Evolutionary conservation across 176 grass and related monocot genomes (phyloP).

Genomic region (Triticum dicoccoides): DNA sequence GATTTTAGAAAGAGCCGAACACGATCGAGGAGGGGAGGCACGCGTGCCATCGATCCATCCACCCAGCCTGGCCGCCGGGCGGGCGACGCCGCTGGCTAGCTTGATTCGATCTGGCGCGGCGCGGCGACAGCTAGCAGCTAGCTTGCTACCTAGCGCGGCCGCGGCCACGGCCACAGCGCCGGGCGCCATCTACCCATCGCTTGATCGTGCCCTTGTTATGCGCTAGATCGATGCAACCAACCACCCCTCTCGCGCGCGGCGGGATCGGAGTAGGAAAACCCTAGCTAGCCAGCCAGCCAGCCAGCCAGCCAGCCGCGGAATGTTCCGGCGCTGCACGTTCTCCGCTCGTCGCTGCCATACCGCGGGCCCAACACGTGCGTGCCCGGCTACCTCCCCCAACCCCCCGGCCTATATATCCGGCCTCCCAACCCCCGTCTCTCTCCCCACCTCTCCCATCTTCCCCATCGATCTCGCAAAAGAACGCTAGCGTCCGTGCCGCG

Average conservation of each 20-base stretch:
- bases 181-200: not conserved
- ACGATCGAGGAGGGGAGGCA: not conserved
- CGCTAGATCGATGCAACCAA: not conserved
- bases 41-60: not conserved
- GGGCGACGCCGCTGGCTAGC: not conserved
- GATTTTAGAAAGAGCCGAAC: constrained; percentile 28
- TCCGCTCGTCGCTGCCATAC: constrained; percentile 4
- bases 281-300: constrained; percentile 28
- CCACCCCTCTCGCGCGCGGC: not conserved
- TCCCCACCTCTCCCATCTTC: no score
- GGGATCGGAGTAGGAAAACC: constrained; percentile 16
- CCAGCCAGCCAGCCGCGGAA: constrained; percentile 18
- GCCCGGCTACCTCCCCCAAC: not conserved
- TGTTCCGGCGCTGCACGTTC: not conserved
- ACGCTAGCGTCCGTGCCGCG: not conserved
- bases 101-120: constrained; percentile 15
- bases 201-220: not conserved
- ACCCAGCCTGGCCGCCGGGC: constrained; percentile 17
- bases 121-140: not conserved
- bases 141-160: not conserved
- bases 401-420: constrained; percentile 36
- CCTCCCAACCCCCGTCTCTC: no score
- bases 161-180: not conserved
- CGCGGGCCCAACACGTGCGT: not conserved
- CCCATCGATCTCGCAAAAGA: no score